Base-by-base conservation (phyloP, 139 green algal genomes). In the Coccomyxa sp. region DNA sequence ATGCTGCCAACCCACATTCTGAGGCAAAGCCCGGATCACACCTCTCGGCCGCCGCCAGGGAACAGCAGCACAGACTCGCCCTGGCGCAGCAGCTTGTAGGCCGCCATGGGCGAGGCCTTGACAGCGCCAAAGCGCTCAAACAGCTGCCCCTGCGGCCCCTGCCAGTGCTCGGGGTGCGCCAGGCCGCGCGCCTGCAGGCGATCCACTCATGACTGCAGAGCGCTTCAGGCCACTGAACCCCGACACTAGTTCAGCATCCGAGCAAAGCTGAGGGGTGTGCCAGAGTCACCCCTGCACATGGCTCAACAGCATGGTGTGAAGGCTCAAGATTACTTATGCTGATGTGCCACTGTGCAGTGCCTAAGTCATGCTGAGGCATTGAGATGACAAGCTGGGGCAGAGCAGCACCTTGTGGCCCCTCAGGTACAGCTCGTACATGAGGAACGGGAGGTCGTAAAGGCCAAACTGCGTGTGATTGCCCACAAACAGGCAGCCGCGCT, bases 381-480 rank as follows among this genome's bases (percentile, higher is more conserved):
- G n/a, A n/a, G n/a, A n/a, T n/a, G 27, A 68, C 24, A 22, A 68
- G 54, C 54, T 68, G 54, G 2, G n/a, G n/a, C n/a, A n/a, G n/a
- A n/a, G n/a, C n/a, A n/a, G n/a, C n/a, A 91, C 86, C 80, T 89
- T 86, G 83, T 92, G 91, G 29, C 91, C 91, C 18, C 89, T 44
- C 12, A 93, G 54, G 81, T 91, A 94, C 39, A 95, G 84, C 84
- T 95, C 90, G 44, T 89, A 85, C 54, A 94, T 73, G 38, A 84
- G 70, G 73, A 93, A 83, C 0, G 89, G 90, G 31, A 88, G 85
- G 85, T 96, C 92, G 80, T 96, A 96, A 37, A 94, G 72, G 4
- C 92, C 92, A 37, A 92, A 87, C n/a, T 82, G 81, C 29, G 88
- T 87, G 80, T 95, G 91, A 76, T 96, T 95, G 55, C 89, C 89